Conservation (phyloP, 2,329 filamentous ascomycete genomes). For the Microcyclosporella mali region DNA sequence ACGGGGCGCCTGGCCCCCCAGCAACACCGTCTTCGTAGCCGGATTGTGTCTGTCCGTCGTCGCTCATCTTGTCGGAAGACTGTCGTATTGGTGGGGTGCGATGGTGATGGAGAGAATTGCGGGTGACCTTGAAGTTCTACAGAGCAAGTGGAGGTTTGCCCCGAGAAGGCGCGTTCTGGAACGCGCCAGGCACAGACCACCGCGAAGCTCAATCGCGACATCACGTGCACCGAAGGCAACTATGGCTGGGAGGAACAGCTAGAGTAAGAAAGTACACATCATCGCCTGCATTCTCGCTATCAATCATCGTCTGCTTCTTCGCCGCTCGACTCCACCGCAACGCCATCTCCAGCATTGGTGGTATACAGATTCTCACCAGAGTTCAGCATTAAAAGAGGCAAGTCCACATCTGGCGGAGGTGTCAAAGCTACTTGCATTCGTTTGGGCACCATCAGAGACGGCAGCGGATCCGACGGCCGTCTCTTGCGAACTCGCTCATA, state of each 20-base stretch:
- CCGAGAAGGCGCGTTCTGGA: no score
- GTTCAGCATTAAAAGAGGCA: slow-evolving; percentile 2
- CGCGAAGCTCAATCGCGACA: no score
- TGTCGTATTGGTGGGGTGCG: neutral
- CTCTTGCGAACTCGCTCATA: slow-evolving; percentile 65
- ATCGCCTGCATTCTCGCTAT: no score
- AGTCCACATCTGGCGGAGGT: neutral
- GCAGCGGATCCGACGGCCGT: slow-evolving; percentile 1
- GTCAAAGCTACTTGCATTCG: slow-evolving; percentile 4
- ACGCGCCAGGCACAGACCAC: no score
- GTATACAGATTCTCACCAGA: neutral
- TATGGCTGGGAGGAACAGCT: no score
- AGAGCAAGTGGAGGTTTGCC: no score
- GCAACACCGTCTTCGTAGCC: slow-evolving; percentile 67
- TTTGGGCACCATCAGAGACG: neutral
- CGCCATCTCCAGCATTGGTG: no score
- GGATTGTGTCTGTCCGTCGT: slow-evolving; percentile 62
- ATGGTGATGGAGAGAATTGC: neutral
- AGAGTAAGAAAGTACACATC: no score
- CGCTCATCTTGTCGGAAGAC: slow-evolving; percentile 36
- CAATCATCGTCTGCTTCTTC: no score
- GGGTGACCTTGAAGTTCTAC: no score
- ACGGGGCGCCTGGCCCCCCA: slow-evolving; percentile 86
- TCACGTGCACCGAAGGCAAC: no score
- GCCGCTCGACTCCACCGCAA: no score